A percentile compares a stretch with the other conserved stretches of the same genome.
Evolutionary conservation across 2,329 filamentous ascomycete genomes (phyloP).

Genomic region (Hypoxylon sp.): DNA sequence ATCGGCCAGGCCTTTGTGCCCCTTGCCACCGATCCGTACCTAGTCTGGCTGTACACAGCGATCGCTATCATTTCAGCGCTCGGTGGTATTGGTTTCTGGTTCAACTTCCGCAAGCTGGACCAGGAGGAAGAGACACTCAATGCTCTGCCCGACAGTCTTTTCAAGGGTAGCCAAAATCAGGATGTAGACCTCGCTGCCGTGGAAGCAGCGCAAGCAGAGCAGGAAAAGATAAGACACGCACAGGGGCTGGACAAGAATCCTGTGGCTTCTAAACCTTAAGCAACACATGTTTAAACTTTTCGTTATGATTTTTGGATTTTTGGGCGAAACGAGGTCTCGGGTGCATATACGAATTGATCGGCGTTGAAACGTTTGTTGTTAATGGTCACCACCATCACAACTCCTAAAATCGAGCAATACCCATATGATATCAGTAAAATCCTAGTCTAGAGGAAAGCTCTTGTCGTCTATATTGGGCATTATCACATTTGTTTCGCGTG

Average conservation of each 20-base stretch:
- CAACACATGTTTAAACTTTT: not conserved
- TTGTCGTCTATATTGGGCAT: too few relatives aligned
- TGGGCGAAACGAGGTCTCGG: not conserved
- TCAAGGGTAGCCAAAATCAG: slow-evolving; percentile 41
- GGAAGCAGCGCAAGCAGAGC: slow-evolving; percentile 38
- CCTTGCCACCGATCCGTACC: slow-evolving; percentile 67
- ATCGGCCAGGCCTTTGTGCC: slow-evolving; percentile 70
- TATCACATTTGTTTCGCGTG: too few relatives aligned
- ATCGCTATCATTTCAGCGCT: slow-evolving; percentile 72
- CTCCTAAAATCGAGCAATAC: not conserved
- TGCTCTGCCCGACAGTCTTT: slow-evolving; percentile 53
- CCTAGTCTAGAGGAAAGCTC: not conserved
- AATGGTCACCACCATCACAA: not conserved
- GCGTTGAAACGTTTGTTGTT: not conserved
- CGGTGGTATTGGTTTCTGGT: slow-evolving; percentile 73
- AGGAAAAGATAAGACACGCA: slow-evolving; percentile 40
- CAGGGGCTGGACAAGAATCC: slow-evolving; percentile 37
- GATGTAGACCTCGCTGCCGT: slow-evolving; percentile 40
- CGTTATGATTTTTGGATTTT: not conserved
- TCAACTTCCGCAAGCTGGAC: slow-evolving; percentile 70
- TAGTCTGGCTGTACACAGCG: slow-evolving; percentile 77
- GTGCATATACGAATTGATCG: not conserved
- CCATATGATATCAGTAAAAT: not conserved
- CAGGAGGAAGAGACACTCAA: slow-evolving; percentile 73
- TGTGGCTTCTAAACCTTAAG: not conserved